A percentile compares a stretch with the other conserved stretches of the same genome.
Evolutionary conservation across 169 alveolate genomes (phyloP).

Genomic region (Plasmodium gallinaceum): DNA sequence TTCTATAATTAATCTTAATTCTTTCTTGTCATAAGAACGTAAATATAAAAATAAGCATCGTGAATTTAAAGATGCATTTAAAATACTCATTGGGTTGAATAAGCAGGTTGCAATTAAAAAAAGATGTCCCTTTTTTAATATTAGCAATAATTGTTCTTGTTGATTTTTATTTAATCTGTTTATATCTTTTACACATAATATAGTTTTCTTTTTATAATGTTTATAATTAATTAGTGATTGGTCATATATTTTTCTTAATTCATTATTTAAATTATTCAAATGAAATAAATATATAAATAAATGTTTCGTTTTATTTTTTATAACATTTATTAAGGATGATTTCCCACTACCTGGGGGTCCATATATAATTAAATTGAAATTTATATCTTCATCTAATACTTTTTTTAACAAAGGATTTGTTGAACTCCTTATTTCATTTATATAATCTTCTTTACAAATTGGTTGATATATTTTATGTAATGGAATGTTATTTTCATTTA

Average conservation of each 20-base stretch:
- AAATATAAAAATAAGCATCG: constrained; percentile 56
- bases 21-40: constrained; percentile 53
- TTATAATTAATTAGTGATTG: constrained; percentile 57
- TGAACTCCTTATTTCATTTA: constrained; percentile 54
- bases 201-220: constrained; percentile 30
- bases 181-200: constrained; percentile 70
- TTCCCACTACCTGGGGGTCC: constrained; percentile 89
- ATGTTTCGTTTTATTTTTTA: constrained; percentile 72
- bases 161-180: constrained; percentile 69
- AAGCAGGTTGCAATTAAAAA: constrained; percentile 57
- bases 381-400: constrained; percentile 58
- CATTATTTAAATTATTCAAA: constrained; percentile 68
- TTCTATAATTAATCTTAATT: constrained; percentile 55
- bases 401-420: constrained; percentile 41
- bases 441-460: constrained; percentile 63
- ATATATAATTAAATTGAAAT: constrained; percentile 79
- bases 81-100: constrained; percentile 57
- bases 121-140: constrained; percentile 61
- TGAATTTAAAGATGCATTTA: constrained; percentile 61
- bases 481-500: constrained; percentile 24
- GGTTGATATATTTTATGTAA: constrained; percentile 75
- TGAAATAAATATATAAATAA: constrained; percentile 51
- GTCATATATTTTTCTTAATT: constrained; percentile 49
- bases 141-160: constrained; percentile 57
- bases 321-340: constrained; percentile 81